Evolutionary conservation across 176 grass and related monocot species (phyloP).

Genomic region (Juncus inflexus): DNA sequence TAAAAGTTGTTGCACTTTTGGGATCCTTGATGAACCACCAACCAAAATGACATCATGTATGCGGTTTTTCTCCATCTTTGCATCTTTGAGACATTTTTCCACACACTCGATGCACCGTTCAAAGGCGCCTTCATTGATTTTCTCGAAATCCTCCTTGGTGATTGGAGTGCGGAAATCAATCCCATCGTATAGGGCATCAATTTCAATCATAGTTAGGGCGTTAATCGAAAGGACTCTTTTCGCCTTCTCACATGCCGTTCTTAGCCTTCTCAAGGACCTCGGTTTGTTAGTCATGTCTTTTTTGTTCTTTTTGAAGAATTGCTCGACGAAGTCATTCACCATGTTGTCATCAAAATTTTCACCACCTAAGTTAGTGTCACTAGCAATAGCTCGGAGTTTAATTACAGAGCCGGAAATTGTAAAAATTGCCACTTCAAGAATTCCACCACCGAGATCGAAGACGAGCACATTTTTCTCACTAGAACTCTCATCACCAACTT

Average conservation of each 20-base stretch:
- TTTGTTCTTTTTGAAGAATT: background rate
- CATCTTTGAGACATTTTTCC: background rate
- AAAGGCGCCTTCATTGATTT: background rate
- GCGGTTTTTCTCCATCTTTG: background rate
- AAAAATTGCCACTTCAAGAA: slow-evolving; percentile 14
- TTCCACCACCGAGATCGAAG: slow-evolving; percentile 7
- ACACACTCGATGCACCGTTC: background rate
- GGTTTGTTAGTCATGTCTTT: background rate
- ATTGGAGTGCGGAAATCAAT: background rate
- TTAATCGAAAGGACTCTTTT: background rate
- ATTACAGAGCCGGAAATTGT: background rate
- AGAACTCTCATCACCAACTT: background rate
- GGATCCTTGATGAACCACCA: background rate
- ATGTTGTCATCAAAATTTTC: slow-evolving; percentile 13
- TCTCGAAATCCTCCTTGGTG: background rate
- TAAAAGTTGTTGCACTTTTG: slow-evolving; percentile 1
- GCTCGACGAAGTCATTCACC: background rate
- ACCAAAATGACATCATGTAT: slow-evolving; percentile 19
- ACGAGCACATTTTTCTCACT: background rate
- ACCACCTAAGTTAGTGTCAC: slow-evolving; percentile 6
- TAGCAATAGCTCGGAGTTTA: background rate
- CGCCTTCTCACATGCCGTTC: slow-evolving; percentile 16
- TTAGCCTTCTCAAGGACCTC: slow-evolving; percentile 2
- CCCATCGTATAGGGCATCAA: slow-evolving; percentile 7
- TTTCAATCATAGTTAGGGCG: background rate